These are phyloP conservation scores for Typha latifolia DNA, from an alignment of 176 grass and related monocot genomes.

Conservation along the genomic window DNA sequence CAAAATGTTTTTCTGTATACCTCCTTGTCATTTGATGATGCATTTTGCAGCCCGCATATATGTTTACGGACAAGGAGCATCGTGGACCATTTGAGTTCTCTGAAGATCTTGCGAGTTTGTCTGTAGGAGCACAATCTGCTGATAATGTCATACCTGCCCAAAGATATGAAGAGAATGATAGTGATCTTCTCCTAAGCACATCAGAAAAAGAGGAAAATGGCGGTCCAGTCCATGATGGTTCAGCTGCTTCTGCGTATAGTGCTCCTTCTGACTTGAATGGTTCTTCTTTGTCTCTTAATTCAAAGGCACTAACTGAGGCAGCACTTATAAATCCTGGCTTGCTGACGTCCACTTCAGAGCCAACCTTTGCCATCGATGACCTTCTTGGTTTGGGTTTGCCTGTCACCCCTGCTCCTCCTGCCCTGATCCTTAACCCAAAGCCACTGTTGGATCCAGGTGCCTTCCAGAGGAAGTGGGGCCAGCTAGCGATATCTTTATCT, in stretches of 20 bases:
- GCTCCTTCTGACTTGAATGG: conserved; percentile 57
- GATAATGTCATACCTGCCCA: conserved; percentile 64
- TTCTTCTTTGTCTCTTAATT: conserved; percentile 30
- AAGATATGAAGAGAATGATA: conserved; percentile 97
- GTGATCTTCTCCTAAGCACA: conserved; percentile 91
- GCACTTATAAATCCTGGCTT: conserved; percentile 33
- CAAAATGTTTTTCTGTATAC: background rate
- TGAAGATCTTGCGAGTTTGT: conserved; percentile 67
- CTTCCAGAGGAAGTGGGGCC: conserved; percentile 96
- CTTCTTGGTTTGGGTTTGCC: conserved; percentile 69
- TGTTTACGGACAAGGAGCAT: conserved; percentile 98
- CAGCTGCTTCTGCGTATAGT: conserved; percentile 64
- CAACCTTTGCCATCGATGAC: conserved; percentile 73
- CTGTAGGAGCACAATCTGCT: conserved; percentile 44
- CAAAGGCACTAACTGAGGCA: conserved; percentile 37
- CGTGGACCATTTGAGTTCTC: conserved; percentile 92
- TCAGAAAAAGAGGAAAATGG: conserved; percentile 89
- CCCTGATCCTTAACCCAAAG: conserved; percentile 66
- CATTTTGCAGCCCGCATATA: conserved; percentile 78
- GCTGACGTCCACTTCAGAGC: conserved; percentile 28
- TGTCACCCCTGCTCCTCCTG: conserved; percentile 33
- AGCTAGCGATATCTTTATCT: conserved; percentile 58
- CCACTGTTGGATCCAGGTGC: conserved; percentile 76
- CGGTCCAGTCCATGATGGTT: conserved; percentile 41
- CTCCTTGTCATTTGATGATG: conserved; percentile 1